Evolutionary conservation across 176 grass and related monocot genomes (phyloP), one percentile per base, ranked within the genome.

Genomic region (Miscanthus lutarioriparius): DNA sequence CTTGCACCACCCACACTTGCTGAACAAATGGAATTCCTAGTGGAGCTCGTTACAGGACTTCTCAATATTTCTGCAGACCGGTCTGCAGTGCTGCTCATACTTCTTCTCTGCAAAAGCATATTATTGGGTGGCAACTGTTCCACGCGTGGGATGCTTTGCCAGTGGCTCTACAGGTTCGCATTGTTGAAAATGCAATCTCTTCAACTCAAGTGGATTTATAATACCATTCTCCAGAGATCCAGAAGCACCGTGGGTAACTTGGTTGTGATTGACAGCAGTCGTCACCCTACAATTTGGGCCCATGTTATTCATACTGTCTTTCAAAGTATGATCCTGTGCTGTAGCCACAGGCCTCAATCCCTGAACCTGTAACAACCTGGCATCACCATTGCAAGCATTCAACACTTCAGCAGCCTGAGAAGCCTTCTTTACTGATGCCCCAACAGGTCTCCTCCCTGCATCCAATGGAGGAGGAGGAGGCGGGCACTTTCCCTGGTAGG

Each of bases 11-110:
- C 89, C 6, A 87, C 54, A 78, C 91, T 94, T 36, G 82, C 84
- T 37, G 87, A 77, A 88, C 91, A 73, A 92, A 94, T 3, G 95
- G 91, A 75, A 91, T 87, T 72, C 92, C 91, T 70, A 92, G 84
- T 58, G 93, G 93, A 82, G 89, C 88, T n/a, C n/a, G n/a, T n/a
- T 33, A 91, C 75, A 61, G 90, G 92, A 80, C 79, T 53, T 89
- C 53, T 81, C 70, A 72, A 71, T 17, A 72, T 73, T n/a, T 75
- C 76, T 59, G 53, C 72, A 72, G 89, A 84, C 70, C 13, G 40
- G 22, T 61, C 80, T 32, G 85, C 53, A 70, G 70, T 47, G 53
- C 40, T 49, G 16, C 53, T 90, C 83, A 88, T 54, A 47, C 58
- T 64, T 86, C n/a, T n/a, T n/a, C 44, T 82, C 62, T 59, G 70